Percentiles rank a stretch among this genome's conserved stretches.
phyloP scores from a whole-genome alignment of 1,284 basidiomycete species.

The Termitomyces sp. region DNA sequence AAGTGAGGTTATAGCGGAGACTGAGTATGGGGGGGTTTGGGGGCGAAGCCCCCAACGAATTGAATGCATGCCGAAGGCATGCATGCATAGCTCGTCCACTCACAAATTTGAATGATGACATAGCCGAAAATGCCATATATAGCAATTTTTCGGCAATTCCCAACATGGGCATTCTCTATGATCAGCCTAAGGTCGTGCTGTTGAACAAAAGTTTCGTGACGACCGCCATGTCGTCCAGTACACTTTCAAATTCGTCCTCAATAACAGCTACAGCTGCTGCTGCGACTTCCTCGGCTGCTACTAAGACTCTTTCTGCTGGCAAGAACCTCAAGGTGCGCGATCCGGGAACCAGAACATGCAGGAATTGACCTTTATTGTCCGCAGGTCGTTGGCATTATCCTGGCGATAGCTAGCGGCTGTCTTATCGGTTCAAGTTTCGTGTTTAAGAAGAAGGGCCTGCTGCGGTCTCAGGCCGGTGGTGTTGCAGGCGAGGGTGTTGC shows the following conservation, averaged over 20 bases:
- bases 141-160: constrained; percentile 2
- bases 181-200: constrained; percentile 5
- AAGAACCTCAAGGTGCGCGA: constrained; percentile 40
- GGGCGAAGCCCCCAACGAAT: no score
- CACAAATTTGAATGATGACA: no score
- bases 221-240: constrained; percentile 31
- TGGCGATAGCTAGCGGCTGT: constrained; percentile 80
- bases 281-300: constrained; percentile 28
- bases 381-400: constrained; percentile 66
- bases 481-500: constrained; percentile 88
- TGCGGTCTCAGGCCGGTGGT: constrained; percentile 65
- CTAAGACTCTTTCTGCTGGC: constrained; percentile 29
- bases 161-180: background rate
- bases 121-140: constrained; percentile 1
- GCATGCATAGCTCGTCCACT: no score
- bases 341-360: background rate
- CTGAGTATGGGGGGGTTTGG: no score
- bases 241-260: constrained; percentile 27
- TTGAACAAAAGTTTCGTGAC: constrained; percentile 11
- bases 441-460: constrained; percentile 92
- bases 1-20: no score
- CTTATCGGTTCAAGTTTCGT: constrained; percentile 94
- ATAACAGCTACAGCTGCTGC: constrained; percentile 31
- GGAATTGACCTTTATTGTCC: constrained; percentile 12
- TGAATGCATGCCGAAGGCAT: no score